These are phyloP conservation scores for Pyrrhoderma lamaoense DNA, from an alignment of 1,284 basidiomycete genomes.

Conservation along the genomic window DNA sequence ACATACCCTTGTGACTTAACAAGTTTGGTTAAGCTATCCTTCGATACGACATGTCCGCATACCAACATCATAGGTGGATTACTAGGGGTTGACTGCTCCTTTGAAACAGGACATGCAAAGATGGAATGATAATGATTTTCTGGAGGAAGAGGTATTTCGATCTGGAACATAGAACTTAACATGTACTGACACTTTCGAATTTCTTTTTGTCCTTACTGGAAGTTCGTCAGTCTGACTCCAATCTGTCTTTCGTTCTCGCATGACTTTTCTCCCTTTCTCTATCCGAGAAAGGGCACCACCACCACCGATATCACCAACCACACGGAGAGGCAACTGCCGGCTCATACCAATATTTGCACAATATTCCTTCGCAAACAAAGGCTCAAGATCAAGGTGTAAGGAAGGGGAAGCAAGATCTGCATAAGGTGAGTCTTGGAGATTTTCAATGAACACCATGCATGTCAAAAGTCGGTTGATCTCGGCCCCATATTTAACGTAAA, in stretches of 20 bases:
- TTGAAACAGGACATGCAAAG: conserved; percentile 96
- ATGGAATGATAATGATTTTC: conserved; percentile 93
- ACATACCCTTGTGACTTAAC: conserved; percentile 82
- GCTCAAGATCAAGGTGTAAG: conserved; percentile 69
- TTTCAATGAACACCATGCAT: conserved; percentile 57
- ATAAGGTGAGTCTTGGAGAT: conserved; percentile 63
- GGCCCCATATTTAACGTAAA: conserved; percentile 53
- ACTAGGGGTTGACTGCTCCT: conserved; percentile 87
- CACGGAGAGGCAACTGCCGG: conserved; percentile 77
- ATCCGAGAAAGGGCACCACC: conserved; percentile 84
- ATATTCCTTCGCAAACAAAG: conserved; percentile 83
- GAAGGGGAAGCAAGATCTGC: conserved; percentile 61
- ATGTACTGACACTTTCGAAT: background rate
- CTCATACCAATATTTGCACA: conserved; percentile 85
- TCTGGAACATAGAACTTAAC: conserved; percentile 40
- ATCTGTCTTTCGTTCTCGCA: conserved; percentile 87
- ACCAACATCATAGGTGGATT: conserved; percentile 98
- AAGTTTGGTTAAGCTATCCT: conserved; percentile 81
- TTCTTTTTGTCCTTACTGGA: conserved; percentile 51
- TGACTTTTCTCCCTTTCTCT: conserved; percentile 87
- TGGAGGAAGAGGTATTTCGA: conserved; percentile 85
- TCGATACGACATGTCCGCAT: conserved; percentile 91
- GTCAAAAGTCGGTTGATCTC: conserved; percentile 77
- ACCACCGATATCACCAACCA: conserved; percentile 86
- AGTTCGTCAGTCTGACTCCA: conserved; percentile 88